phyloP scores from a whole-genome alignment of 1,284 basidiomycete genomes.

The Boletus mariae region DNA sequence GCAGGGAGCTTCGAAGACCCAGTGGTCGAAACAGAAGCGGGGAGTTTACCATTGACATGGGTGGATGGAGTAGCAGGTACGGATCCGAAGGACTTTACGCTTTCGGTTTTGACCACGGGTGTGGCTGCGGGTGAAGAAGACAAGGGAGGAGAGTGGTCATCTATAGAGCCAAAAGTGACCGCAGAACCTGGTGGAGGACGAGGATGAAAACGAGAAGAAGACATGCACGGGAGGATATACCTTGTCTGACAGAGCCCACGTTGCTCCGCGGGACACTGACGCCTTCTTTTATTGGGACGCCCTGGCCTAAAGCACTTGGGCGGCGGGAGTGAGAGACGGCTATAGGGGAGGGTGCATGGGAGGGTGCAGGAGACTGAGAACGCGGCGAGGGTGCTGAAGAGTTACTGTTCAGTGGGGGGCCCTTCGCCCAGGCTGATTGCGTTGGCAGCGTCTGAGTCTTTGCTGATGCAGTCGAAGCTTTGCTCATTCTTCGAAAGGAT shows the following conservation, averaged over 20 bases:
- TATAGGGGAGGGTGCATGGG: slow-evolving; percentile 43
- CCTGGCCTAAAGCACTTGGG: slow-evolving; percentile 65
- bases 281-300: slow-evolving; percentile 71
- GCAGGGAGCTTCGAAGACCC: slow-evolving; percentile 32
- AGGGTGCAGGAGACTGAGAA: slow-evolving; percentile 70
- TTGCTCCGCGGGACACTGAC: slow-evolving; percentile 58
- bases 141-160: slow-evolving; percentile 62
- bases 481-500: slow-evolving; percentile 71
- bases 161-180: slow-evolving; percentile 84
- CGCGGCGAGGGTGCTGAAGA: slow-evolving; percentile 58
- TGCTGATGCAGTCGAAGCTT: slow-evolving; percentile 67
- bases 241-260: slow-evolving; percentile 60
- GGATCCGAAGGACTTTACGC: slow-evolving; percentile 76
- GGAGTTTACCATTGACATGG: slow-evolving; percentile 56
- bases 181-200: slow-evolving; percentile 44
- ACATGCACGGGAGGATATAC: slow-evolving; percentile 34
- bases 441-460: slow-evolving; percentile 67
- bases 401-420: slow-evolving; percentile 58
- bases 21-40: slow-evolving; percentile 22
- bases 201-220: not conserved
- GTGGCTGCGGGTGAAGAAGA: slow-evolving; percentile 66
- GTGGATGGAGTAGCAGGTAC: slow-evolving; percentile 43
- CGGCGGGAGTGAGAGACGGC: slow-evolving; percentile 64
- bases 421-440: slow-evolving; percentile 81
- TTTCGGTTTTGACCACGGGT: slow-evolving; percentile 64